A percentile compares a stretch with the other conserved stretches of the same genome.
Conservation (phyloP, 192 early-diverging fungal species). For the Dissophora ornata region DNA sequence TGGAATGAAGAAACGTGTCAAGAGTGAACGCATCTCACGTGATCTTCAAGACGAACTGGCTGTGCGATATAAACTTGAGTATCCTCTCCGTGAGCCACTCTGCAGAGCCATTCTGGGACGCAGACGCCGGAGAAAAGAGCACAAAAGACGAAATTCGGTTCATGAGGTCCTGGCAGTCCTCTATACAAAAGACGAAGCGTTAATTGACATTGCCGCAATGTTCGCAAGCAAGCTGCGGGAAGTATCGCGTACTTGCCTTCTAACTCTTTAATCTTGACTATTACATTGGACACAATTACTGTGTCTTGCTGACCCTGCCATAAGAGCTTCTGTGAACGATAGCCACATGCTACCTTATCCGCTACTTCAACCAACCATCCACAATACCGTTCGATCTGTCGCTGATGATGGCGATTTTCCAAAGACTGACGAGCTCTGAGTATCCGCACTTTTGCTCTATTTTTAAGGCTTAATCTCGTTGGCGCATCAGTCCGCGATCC, state of each 20-base stretch:
- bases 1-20: no score
- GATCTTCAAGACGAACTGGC: no score
- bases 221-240: no score
- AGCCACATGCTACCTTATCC: no score
- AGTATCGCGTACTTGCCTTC: no score
- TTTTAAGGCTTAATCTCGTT: not conserved
- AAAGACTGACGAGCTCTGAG: not conserved
- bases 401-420: not conserved
- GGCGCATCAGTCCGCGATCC: no score
- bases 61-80: no score
- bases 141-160: not conserved
- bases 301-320: no score
- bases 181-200: no score
- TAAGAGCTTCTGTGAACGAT: no score
- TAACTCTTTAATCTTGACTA: not conserved
- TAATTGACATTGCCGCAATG: no score
- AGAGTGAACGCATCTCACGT: no score
- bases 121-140: not conserved
- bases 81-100: constrained; percentile 1
- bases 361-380: not conserved
- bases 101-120: not conserved
- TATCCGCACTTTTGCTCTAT: not conserved
- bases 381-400: not conserved
- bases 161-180: not conserved
- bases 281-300: not conserved